Evolutionary conservation across 768 basidiomycete genomes (phyloP), one percentile per base, ranked within the genome.

Genomic region (Tephrocybe rancida): DNA sequence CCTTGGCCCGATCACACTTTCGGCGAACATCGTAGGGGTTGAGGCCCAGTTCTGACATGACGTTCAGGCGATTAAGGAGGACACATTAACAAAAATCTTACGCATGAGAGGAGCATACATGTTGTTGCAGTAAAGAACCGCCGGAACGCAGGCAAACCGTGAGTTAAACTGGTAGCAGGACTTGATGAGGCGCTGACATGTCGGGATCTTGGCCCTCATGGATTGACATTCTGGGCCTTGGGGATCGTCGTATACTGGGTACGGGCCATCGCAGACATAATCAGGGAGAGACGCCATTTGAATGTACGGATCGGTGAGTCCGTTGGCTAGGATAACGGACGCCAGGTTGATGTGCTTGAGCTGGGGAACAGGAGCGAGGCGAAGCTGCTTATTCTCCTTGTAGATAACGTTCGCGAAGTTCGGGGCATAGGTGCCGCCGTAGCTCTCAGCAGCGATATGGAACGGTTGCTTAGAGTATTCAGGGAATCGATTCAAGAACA

Each of bases 21-120:
- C 68, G 73, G 56, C 93, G 85, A 3, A 91, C 88, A 62, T 98
- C 95, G 69, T 98, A 98, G 8, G 91, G 86, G 71, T 98, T 98
- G 44, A 87, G 67, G 2, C 88, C 90, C n/a, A 78, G 73, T 66
- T 84, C 85, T 88, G 55, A 9, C 7, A 30, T 39, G 52, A 13
- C 26, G 52, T 25, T 13, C 7, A 14, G n/a, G n/a, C n/a, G n/a
- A n/a, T n/a, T n/a, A n/a, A n/a, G n/a, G n/a, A n/a, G n/a, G n/a
- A n/a, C n/a, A n/a, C n/a, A n/a, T n/a, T 32, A 29, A 37, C 2
- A 29, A 57, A 8, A 29, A 14, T 43, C 86, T 48, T 63, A 90
- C 88, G 80, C 67, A 87, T 80, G 16, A 95, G 73, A 18, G 89
- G 86, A 5, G 74, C 83, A 55, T 83, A 83, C 11, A 95, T 69